Conservation (phyloP, 805 yeast species). For the Candida stauntonica region DNA sequence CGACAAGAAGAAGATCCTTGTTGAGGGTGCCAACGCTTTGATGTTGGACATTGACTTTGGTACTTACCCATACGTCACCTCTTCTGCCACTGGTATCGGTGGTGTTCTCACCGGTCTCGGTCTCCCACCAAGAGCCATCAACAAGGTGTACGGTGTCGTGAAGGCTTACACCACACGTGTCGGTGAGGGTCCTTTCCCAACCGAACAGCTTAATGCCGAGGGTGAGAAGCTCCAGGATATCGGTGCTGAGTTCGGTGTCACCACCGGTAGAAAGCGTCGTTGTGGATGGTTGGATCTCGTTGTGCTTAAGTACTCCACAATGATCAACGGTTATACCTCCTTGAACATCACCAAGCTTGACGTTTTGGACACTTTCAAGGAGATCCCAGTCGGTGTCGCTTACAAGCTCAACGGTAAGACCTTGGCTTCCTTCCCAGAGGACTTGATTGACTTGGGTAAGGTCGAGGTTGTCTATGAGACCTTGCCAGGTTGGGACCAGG, state of each 20-base stretch:
- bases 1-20: slow-evolving; percentile 77
- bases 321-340: slow-evolving; percentile 92
- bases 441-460: slow-evolving; percentile 71
- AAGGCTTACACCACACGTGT: slow-evolving; percentile 98
- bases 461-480: slow-evolving; percentile 92
- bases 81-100: slow-evolving; percentile 94
- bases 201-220: slow-evolving; percentile 84
- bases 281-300: slow-evolving; percentile 99
- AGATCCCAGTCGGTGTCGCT: slow-evolving; percentile 82
- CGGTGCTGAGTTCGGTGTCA: slow-evolving; percentile 96
- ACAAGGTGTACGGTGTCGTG: slow-evolving; percentile 88
- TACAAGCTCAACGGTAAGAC: slow-evolving; percentile 77
- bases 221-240: slow-evolving; percentile 87
- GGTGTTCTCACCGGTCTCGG: slow-evolving; percentile 98
- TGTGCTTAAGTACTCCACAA: slow-evolving; percentile 83
- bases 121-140: slow-evolving; percentile 82
- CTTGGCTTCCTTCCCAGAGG: slow-evolving; percentile 86
- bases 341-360: slow-evolving; percentile 94
- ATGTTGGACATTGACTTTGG: slow-evolving; percentile 98
- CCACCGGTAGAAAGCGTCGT: slow-evolving; percentile 98
- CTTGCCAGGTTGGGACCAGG: slow-evolving; percentile 90
- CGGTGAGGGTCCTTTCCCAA: slow-evolving; percentile 99
- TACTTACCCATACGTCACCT: slow-evolving; percentile 96
- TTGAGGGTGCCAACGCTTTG: slow-evolving; percentile 97
- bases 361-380: slow-evolving; percentile 85